Evolutionary conservation across 495 filamentous ascomycete genomes (phyloP), one percentile per base, ranked within the genome.

Genomic region (Hypomontagnella monticulosa): DNA sequence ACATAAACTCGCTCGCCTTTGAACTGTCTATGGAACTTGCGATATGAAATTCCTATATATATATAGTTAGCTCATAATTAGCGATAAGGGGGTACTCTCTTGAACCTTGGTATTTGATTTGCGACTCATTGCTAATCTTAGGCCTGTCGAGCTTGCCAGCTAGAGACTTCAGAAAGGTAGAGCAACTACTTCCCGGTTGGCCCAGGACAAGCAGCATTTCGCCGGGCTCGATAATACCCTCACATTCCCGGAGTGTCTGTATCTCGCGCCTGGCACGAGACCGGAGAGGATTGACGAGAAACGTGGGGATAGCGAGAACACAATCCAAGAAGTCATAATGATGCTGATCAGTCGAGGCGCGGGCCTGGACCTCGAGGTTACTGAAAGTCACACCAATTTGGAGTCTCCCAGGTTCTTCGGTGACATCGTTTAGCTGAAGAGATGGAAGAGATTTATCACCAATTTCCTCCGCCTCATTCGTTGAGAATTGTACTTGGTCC

Each of bases 171-270:
- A 91, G 74, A 70, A 93, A 87, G 4, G 89, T 91, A 11, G 88
- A 87, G 60, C 87, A 90, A 20, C 89, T 89, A 58, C 83, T 84
- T 65, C 87, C 91, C 11, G 91, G 91, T 19, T 86, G 82, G 11
- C 90, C 91, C 14, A 93, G 81, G 0, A 93, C 91, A 14, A 92
- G 81, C 33, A 93, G 78, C 89, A 92, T 91, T 75, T 93, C 89
- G 7, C 91, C 91, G 14, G 81, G 84, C 61, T 85, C 82, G 9
- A 92, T 19, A 30, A 47, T 47, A 10, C 43, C 49, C 33, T 52
- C 15, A 18, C 51, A 18, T 15, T 15, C 40, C 6, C 40, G 40
- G 16, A 43, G 40, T 16, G 16, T 43, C 40, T 2, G 23, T 27
- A 27, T 27, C 23, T 27, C 6, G 23, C 23, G 6, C 23, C 6